Conservation (phyloP, 148 eudicot genomes). For the Amaranthus palmeri region DNA sequence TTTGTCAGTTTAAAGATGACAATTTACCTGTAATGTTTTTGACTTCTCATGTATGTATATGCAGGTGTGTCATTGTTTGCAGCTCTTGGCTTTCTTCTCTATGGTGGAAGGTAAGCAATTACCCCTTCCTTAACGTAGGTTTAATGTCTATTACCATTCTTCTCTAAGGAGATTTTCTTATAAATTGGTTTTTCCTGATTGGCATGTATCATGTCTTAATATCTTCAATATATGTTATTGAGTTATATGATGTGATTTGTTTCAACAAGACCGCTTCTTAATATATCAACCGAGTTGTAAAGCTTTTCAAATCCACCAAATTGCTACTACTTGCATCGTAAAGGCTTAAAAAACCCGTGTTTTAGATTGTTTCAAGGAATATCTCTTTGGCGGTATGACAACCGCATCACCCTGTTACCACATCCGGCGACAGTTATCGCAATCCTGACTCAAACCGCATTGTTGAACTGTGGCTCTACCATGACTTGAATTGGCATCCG, state of each 20-base stretch:
- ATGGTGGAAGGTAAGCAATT: slow-evolving; percentile 80
- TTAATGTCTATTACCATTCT: too few relatives aligned
- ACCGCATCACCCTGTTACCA: too few relatives aligned
- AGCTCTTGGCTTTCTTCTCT: slow-evolving; percentile 87
- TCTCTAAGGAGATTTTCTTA: too few relatives aligned
- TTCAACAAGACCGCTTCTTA: too few relatives aligned
- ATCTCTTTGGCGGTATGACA: too few relatives aligned
- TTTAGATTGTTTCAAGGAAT: too few relatives aligned
- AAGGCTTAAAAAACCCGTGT: too few relatives aligned
- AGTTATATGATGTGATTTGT: background rate
- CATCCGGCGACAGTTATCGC: too few relatives aligned
- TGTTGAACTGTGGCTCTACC: background rate
- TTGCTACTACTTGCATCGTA: too few relatives aligned
- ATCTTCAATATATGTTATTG: background rate
- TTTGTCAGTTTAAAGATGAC: slow-evolving; percentile 1
- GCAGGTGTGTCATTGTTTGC: slow-evolving; percentile 90
- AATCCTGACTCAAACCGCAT: too few relatives aligned
- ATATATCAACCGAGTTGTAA: too few relatives aligned
- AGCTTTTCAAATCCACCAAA: too few relatives aligned
- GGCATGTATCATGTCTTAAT: slow-evolving; percentile 1
- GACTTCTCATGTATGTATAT: slow-evolving; percentile 10
- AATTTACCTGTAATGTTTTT: slow-evolving; percentile 6
- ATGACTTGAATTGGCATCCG: background rate
- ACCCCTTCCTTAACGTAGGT: background rate
- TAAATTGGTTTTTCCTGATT: background rate